phyloP scores from a whole-genome alignment of 78 protist species.

The Dictyostelium brefeldianum region DNA sequence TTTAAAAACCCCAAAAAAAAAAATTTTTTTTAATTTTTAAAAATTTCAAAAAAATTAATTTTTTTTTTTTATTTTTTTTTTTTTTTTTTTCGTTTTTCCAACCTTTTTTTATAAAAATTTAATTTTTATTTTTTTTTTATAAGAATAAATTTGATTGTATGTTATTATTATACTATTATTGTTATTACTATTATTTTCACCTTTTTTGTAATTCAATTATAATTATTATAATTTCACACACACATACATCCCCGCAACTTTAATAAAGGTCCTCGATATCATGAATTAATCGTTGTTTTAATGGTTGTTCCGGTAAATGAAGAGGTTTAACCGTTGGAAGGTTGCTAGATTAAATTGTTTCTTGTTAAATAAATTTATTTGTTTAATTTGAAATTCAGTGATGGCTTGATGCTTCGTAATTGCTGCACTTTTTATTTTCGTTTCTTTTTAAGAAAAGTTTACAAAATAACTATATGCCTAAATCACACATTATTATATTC shows the following conservation, averaged over 20 bases:
- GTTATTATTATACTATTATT: too few species aligned
- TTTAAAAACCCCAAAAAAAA: background rate
- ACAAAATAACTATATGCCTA: background rate
- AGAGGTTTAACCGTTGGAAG: constrained; percentile 23
- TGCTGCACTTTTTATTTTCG: constrained; percentile 2
- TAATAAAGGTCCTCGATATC: constrained; percentile 27
- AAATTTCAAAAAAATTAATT: too few species aligned
- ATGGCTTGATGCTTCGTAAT: constrained; percentile 20
- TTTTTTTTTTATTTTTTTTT: background rate
- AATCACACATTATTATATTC: background rate
- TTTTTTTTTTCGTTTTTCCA: background rate
- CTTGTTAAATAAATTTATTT: too few species aligned
- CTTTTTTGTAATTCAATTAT: too few species aligned
- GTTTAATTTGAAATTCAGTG: background rate
- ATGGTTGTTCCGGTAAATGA: background rate
- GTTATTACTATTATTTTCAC: too few species aligned
- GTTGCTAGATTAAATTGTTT: constrained; percentile 8
- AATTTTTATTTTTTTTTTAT: too few species aligned
- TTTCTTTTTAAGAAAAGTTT: constrained; percentile 6
- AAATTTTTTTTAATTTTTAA: background rate
- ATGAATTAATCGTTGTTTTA: too few species aligned
- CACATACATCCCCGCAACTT: constrained; percentile 3
- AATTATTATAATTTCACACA: too few species aligned
- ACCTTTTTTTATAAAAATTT: background rate
- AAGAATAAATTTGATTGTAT: too few species aligned